These are phyloP conservation scores for Venturiaceae sp. DNA, from an alignment of 2,329 filamentous ascomycete species.

Conservation along the genomic window DNA sequence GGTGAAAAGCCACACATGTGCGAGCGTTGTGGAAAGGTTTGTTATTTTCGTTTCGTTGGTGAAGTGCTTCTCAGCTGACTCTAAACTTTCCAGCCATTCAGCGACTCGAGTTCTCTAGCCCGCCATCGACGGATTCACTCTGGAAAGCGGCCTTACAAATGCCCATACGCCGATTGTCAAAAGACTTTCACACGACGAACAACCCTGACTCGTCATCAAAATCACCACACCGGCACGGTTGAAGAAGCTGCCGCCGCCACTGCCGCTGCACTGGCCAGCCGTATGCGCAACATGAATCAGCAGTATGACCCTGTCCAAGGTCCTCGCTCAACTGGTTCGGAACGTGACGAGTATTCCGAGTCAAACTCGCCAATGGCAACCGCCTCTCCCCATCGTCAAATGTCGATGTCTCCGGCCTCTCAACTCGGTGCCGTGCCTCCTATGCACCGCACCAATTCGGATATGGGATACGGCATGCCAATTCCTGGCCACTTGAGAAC, in stretches of 20 bases:
- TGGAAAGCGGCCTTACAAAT: constrained; percentile 93
- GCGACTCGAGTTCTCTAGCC: constrained; percentile 88
- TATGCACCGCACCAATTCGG: constrained; percentile 45
- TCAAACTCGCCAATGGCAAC: constrained; percentile 68
- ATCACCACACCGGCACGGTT: constrained; percentile 88
- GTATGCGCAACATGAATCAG: constrained; percentile 13
- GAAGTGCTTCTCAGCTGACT: neutral
- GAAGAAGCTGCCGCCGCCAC: constrained; percentile 88
- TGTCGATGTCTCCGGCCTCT: constrained; percentile 70
- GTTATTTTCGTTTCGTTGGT: neutral
- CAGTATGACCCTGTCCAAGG: constrained; percentile 27
- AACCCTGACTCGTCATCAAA: constrained; percentile 89
- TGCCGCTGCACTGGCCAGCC: constrained; percentile 67
- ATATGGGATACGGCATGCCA: constrained; percentile 46
- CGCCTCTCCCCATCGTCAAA: constrained; percentile 67
- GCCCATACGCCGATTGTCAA: constrained; percentile 92
- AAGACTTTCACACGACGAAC: constrained; percentile 97
- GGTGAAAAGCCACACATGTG: constrained; percentile 98
- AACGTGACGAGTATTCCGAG: constrained; percentile 61
- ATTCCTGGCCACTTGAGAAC: constrained; percentile 74
- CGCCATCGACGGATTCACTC: constrained; percentile 91
- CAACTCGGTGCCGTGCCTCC: constrained; percentile 61
- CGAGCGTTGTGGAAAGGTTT: constrained; percentile 88
- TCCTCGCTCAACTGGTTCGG: constrained; percentile 49
- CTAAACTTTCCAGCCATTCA: constrained; percentile 63